Base-by-base conservation (phyloP, 2,329 filamentous ascomycete genomes). In the Paracoccidioides lutzii region DNA sequence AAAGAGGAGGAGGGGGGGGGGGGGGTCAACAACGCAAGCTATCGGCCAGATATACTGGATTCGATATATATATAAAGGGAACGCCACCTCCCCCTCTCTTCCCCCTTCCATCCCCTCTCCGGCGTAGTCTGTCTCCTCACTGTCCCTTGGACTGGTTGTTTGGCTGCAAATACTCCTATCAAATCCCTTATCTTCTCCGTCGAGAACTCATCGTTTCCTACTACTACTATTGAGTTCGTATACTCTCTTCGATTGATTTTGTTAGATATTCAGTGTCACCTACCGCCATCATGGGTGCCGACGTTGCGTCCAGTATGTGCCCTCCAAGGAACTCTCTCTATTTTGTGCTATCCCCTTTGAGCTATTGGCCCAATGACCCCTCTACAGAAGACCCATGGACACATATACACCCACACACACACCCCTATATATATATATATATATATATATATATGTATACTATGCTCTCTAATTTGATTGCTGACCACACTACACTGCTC, bases 211-310 rank as follows among this genome's bases (percentile, higher is more conserved):
- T 32, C n/a, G 35, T 10, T 28, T 3, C 12, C 5, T 48, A 32
- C 32, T 3, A 32, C 32, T 3, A 35, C 12, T 48, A 48, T 35
- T 12, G 14, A 10, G 45, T 35, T 3, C 30, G 7, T 54, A 14
- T 22, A 46, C 42, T 32, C 5, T 54, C 32, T n/a, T 30, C 5
- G 2, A n/a, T 32, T 22, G 28, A 14, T 9, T 15, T n/a, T 32
- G 9, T 42, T 37, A 12, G 35, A 22, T 28, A 30, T 15, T 44
- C n/a, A 32, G 30, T 37, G 33, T 44, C 30, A 5, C 37, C 40
- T 28, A 50, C 54, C 54, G 51, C 55, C 63, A 69, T 42, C 40
- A 72, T 72, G 69, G 67, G 67, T 59, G 62, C 69, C 61, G 66
- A 71, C 61, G 66, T 69, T 56, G 65, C 70, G 57, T 45, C 45